These are phyloP conservation scores for Rhizopus microsporus DNA, from an alignment of 371 early-diverging fungal genomes.

Conservation along the genomic window DNA sequence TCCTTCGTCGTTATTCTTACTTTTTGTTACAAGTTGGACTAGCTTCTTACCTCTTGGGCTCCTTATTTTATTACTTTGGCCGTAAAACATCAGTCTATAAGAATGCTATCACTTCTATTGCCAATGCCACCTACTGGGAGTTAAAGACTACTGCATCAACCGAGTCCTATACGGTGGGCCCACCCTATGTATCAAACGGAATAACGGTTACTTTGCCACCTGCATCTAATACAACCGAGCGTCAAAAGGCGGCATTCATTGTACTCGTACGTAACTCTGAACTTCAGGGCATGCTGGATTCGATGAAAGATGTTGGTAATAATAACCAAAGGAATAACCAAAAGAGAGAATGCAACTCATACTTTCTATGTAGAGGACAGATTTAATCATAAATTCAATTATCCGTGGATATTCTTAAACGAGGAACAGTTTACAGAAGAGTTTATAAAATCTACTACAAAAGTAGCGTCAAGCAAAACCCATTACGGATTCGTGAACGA, in stretches of 20 bases:
- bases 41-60: conserved; percentile 18
- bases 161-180: conserved; percentile 28
- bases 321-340: neutral
- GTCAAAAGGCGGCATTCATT: conserved; percentile 65
- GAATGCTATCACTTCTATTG: neutral
- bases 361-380: conserved; percentile 51
- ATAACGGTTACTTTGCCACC: conserved; percentile 27
- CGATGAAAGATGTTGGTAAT: conserved; percentile 50
- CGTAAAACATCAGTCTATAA: conserved; percentile 2
- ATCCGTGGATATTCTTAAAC: conserved; percentile 83
- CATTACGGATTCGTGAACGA: conserved; percentile 46
- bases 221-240: conserved; percentile 30
- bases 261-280: conserved; percentile 75
- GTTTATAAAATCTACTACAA: conserved; percentile 46
- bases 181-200: conserved; percentile 28
- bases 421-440: conserved; percentile 72
- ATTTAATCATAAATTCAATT: conserved; percentile 76
- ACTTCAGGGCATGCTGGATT: conserved; percentile 59
- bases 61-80: conserved; percentile 18
- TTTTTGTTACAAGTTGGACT: conserved; percentile 22
- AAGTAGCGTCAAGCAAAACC: conserved; percentile 54
- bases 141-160: neutral
- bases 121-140: neutral
- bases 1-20: conserved; percentile 23
- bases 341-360: neutral